A percentile compares a stretch with the other conserved stretches of the same genome.
These are phyloP conservation scores for Suhomyces vadensis DNA, from an alignment of 805 yeast genomes.

Conservation along the genomic window DNA sequence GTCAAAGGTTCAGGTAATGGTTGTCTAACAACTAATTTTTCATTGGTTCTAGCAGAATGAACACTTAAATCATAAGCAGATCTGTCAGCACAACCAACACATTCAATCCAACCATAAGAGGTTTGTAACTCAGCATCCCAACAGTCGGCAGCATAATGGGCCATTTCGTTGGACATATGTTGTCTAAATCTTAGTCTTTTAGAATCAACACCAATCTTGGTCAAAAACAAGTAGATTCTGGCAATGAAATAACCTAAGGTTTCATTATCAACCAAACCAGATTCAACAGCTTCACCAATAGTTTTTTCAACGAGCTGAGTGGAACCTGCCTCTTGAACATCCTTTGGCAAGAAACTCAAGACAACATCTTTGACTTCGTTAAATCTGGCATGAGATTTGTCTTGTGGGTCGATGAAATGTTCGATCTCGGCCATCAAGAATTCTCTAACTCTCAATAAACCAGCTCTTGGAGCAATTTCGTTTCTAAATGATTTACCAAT, in stretches of 20 bases:
- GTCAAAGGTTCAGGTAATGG: slow-evolving; percentile 79
- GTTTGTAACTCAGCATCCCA: slow-evolving; percentile 99
- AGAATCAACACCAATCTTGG: slow-evolving; percentile 87
- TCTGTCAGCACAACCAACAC: slow-evolving; percentile 99
- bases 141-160: slow-evolving; percentile 98
- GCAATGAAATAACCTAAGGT: slow-evolving; percentile 97
- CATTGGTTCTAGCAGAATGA: slow-evolving; percentile 92
- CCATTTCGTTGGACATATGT: slow-evolving; percentile 99
- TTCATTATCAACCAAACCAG: slow-evolving; percentile 92
- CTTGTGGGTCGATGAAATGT: slow-evolving; percentile 92
- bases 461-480: slow-evolving; percentile 98
- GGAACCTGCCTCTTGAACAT: slow-evolving; percentile 82
- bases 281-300: slow-evolving; percentile 85
- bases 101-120: slow-evolving; percentile 98
- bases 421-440: slow-evolving; percentile 99
- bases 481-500: slow-evolving; percentile 98
- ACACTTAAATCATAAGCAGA: slow-evolving; percentile 96
- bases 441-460: slow-evolving; percentile 96
- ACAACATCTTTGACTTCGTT: slow-evolving; percentile 69
- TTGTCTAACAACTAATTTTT: slow-evolving; percentile 92
- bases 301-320: slow-evolving; percentile 64
- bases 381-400: slow-evolving; percentile 83
- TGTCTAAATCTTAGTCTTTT: slow-evolving; percentile 91
- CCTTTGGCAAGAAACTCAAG: slow-evolving; percentile 81
- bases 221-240: slow-evolving; percentile 82